These are phyloP conservation scores for Colletotrichum sp. DNA, from an alignment of 2,329 filamentous ascomycete genomes.

Conservation along the genomic window DNA sequence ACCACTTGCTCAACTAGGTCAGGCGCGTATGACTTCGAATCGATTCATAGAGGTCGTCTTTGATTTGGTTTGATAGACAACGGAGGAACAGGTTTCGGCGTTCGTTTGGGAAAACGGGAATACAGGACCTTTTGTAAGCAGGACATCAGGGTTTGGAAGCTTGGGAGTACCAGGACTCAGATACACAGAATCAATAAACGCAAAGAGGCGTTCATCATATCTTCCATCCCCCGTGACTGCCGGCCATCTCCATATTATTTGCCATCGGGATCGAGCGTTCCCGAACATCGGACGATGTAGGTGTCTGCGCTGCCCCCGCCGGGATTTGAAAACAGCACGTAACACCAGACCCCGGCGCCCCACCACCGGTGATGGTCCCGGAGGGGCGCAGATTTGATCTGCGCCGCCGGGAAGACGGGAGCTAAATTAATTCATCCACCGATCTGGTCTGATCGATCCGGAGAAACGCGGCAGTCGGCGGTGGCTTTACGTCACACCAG, in stretches of 20 bases:
- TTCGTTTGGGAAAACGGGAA: neutral
- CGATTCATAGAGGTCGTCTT: neutral
- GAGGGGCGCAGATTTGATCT: neutral
- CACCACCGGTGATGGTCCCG: neutral
- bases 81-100: neutral
- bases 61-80: neutral
- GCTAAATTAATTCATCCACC: neutral
- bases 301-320: neutral
- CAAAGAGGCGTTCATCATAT: neutral
- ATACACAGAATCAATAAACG: neutral
- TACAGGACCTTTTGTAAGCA: neutral
- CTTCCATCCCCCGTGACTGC: neutral
- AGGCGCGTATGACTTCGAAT: neutral
- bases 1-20: neutral
- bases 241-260: neutral
- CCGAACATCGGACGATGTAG: conserved; percentile 7
- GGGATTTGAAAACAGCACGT: conserved; percentile 9
- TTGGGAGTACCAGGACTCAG: neutral
- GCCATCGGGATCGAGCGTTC: neutral
- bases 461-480: neutral
- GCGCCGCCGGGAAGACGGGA: conserved; percentile 6
- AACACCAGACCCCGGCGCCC: conserved; percentile 9
- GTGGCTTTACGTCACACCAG: neutral
- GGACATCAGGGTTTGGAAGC: neutral
- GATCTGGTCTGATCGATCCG: neutral